These are phyloP conservation scores for Collybia sp. DNA, from an alignment of 768 basidiomycete genomes.

Conservation along the genomic window DNA sequence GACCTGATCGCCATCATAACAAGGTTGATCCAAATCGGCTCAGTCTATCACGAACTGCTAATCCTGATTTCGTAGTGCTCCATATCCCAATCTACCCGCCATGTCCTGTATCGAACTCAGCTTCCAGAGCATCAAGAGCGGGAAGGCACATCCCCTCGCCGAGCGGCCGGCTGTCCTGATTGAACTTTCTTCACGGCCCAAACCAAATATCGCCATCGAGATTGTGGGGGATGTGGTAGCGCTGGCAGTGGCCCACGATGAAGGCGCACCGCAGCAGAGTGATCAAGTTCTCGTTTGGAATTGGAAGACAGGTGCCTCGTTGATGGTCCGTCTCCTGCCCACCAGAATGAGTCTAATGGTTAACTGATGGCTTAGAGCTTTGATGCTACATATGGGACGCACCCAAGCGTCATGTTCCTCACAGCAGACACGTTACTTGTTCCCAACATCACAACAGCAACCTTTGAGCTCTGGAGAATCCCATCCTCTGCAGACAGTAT, in stretches of 20 bases:
- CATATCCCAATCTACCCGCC: too few species aligned
- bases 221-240: conserved; percentile 24
- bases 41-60: too few species aligned
- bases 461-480: conserved; percentile 33
- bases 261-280: conserved; percentile 14
- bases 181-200: too few species aligned
- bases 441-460: conserved; percentile 21
- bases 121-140: neutral
- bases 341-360: too few species aligned
- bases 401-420: conserved; percentile 27
- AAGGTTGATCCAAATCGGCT: conserved; percentile 4
- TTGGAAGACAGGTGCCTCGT: neutral
- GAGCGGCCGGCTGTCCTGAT: neutral
- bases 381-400: conserved; percentile 12
- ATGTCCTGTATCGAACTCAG: too few species aligned
- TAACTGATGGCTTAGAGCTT: conserved; percentile 8
- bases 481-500: conserved; percentile 10
- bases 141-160: too few species aligned
- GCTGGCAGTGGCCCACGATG: conserved; percentile 20
- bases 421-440: conserved; percentile 25
- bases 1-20: conserved; percentile 12
- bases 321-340: too few species aligned
- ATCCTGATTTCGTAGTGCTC: too few species aligned
- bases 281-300: conserved; percentile 18
- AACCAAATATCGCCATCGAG: conserved; percentile 6